Evolutionary conservation across 2,329 filamentous ascomycete species (phyloP).

Genomic region (Davidsoniella neocaledoniae): DNA sequence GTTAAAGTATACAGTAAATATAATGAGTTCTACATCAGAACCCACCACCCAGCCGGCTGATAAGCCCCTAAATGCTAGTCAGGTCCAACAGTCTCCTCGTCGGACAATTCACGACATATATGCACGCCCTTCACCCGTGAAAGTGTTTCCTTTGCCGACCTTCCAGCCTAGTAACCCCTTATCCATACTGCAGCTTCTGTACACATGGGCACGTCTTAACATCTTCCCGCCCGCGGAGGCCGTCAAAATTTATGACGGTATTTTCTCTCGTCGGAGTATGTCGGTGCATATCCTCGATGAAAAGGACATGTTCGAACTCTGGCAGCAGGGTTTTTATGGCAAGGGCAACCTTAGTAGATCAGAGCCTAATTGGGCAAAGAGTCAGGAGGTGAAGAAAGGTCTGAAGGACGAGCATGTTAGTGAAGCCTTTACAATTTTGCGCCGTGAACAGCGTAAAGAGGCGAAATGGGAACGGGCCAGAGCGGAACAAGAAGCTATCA

Average conservation of each 20-base stretch:
- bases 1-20: conserved; percentile 7
- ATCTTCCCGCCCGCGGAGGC: conserved; percentile 50
- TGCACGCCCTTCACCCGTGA: conserved; percentile 61
- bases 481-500: conserved; percentile 68
- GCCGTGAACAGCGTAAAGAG: conserved; percentile 64
- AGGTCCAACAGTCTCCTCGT: conserved; percentile 16
- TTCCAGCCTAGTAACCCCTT: conserved; percentile 88
- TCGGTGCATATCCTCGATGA: conserved; percentile 73
- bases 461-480: conserved; percentile 88
- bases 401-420: conserved; percentile 51
- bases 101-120: conserved; percentile 56
- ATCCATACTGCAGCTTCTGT: conserved; percentile 65
- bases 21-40: conserved; percentile 1
- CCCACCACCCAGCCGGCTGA: conserved; percentile 7
- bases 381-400: conserved; percentile 59
- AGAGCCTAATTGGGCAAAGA: conserved; percentile 82
- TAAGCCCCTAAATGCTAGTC: conserved; percentile 8
- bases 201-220: conserved; percentile 59
- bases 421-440: conserved; percentile 60
- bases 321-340: conserved; percentile 96
- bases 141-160: conserved; percentile 66
- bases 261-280: conserved; percentile 66
- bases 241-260: conserved; percentile 47
- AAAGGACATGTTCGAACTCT: conserved; percentile 60
- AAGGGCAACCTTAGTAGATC: conserved; percentile 86